A percentile compares a stretch with the other conserved stretches of the same genome.
Evolutionary conservation across 2,329 filamentous ascomycete genomes (phyloP).

Genomic region (Alternaria dauci): DNA sequence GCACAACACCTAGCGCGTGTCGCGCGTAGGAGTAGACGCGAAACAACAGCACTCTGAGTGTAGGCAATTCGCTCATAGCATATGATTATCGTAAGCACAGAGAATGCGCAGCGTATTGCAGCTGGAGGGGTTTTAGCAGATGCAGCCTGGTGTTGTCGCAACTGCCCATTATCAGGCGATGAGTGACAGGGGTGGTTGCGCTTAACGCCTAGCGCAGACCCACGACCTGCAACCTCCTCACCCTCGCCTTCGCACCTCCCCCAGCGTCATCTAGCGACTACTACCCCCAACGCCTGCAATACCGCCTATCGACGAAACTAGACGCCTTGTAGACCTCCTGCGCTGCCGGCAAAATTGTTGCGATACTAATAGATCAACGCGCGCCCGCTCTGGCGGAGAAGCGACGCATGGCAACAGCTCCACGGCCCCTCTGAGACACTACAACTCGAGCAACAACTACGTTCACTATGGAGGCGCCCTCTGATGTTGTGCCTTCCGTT

Average conservation of each 20-base stretch:
- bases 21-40: constrained; percentile 10
- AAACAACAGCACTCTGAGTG: background rate
- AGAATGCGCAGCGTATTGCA: background rate
- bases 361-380: constrained; percentile 25
- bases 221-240: constrained; percentile 26
- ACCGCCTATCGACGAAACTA: constrained; percentile 1
- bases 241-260: constrained; percentile 35
- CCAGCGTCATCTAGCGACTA: constrained; percentile 29
- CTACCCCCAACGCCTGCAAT: constrained; percentile 19
- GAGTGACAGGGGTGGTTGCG: constrained; percentile 6
- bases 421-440: constrained; percentile 28
- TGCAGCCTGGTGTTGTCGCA: background rate
- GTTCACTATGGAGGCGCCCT: constrained; percentile 40
- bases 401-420: constrained; percentile 36
- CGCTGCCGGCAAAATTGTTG: constrained; percentile 34
- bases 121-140: background rate
- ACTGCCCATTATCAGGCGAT: constrained; percentile 27
- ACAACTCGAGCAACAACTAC: constrained; percentile 14
- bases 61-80: background rate
- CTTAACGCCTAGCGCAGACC: constrained; percentile 16
- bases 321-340: constrained; percentile 23
- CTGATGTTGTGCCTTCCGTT: constrained; percentile 45
- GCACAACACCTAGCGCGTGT: constrained; percentile 14
- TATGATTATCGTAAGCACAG: background rate
- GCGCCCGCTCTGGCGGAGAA: constrained; percentile 38